Evolutionary conservation across 208 protist genomes (phyloP).

Genomic region (Borovskyia barvae): DNA sequence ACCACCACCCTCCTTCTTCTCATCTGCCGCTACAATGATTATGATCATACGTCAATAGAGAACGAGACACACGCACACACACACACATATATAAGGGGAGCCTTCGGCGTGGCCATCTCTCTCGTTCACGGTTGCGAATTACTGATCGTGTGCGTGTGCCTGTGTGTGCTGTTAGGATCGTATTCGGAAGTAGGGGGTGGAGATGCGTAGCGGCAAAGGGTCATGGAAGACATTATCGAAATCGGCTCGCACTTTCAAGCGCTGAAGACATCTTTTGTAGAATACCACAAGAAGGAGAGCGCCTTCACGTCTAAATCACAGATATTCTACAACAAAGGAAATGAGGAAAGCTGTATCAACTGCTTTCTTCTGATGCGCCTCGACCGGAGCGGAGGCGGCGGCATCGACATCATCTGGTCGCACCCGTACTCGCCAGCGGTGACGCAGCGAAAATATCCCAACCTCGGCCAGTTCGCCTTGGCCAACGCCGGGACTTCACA

Average conservation of each 20-base stretch:
- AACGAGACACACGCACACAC: too few relatives aligned
- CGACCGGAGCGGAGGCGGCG: constrained; percentile 8
- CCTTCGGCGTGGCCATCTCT: too few relatives aligned
- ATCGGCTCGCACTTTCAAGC: constrained; percentile 23
- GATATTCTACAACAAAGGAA: constrained; percentile 62
- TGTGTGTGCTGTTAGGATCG: too few relatives aligned
- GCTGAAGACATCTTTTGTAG: constrained; percentile 40
- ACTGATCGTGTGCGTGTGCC: too few relatives aligned
- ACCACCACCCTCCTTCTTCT: too few relatives aligned
- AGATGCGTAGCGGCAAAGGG: too few relatives aligned
- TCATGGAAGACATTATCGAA: constrained; percentile 23
- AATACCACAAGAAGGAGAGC: constrained; percentile 38
- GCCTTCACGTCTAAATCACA: constrained; percentile 28
- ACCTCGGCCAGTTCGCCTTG: constrained; percentile 61
- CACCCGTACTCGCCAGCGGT: constrained; percentile 38
- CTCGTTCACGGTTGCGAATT: too few relatives aligned
- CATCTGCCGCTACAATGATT: too few relatives aligned
- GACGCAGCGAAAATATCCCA: constrained; percentile 44
- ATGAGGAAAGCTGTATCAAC: constrained; percentile 48
- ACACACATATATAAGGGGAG: too few relatives aligned
- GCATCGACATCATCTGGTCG: constrained; percentile 49
- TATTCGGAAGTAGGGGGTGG: too few relatives aligned
- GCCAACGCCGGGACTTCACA: constrained; percentile 49
- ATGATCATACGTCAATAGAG: too few relatives aligned
- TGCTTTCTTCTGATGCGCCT: constrained; percentile 48